Evolutionary conservation across 1,284 basidiomycete species (phyloP).

Genomic region (Gomphus bonarii): DNA sequence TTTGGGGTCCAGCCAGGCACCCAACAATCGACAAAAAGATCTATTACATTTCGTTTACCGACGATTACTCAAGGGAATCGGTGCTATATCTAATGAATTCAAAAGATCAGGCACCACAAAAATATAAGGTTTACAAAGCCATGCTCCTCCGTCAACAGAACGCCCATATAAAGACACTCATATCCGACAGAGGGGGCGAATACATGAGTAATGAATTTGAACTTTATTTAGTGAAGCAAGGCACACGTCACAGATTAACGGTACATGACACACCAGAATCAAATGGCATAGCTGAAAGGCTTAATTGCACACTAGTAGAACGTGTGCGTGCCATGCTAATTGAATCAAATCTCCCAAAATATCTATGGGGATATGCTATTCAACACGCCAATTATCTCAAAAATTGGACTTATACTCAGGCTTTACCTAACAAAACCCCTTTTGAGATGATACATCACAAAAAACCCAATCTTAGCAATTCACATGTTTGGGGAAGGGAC

Average conservation of each 20-base stretch:
- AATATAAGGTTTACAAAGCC: constrained; percentile 14
- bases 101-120: no score
- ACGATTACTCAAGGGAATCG: constrained; percentile 15
- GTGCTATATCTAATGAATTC: no score
- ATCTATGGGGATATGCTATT: no score
- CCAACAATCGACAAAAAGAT: constrained; percentile 11
- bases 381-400: no score
- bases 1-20: constrained; percentile 18
- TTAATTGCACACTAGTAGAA: no score
- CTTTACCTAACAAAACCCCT: constrained; percentile 18
- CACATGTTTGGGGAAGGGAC: constrained; percentile 23
- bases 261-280: constrained; percentile 13
- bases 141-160: background rate
- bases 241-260: constrained; percentile 21
- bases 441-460: constrained; percentile 14
- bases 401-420: no score
- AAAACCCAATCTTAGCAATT: constrained; percentile 18
- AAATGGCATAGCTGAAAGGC: no score
- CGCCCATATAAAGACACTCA: no score
- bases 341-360: constrained; percentile 9
- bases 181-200: no score
- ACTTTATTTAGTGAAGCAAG: constrained; percentile 14
- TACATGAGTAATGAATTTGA: constrained; percentile 16
- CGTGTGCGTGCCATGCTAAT: constrained; percentile 18
- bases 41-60: constrained; percentile 15